These are phyloP conservation scores for Chlorella ohadii DNA, from an alignment of 139 green algal genomes.

Conservation along the genomic window DNA sequence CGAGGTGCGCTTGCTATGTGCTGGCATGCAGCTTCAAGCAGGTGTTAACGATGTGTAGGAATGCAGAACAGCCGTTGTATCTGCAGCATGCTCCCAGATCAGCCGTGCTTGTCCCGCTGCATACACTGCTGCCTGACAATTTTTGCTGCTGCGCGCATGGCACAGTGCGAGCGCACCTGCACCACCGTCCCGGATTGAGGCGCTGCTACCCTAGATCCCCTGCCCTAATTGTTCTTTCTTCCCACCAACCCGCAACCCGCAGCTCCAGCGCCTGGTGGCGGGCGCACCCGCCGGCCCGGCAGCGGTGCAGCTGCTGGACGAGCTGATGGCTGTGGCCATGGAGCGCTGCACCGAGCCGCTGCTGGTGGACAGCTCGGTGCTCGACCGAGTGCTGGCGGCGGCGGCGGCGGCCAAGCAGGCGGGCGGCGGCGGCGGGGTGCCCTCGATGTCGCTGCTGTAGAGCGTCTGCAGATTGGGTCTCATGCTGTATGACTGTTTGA, in stretches of 20 bases:
- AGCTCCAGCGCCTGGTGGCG: constrained; percentile 58
- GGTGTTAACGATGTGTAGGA: too few species aligned
- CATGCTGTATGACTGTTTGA: too few species aligned
- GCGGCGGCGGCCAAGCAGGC: neutral
- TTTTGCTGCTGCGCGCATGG: too few species aligned
- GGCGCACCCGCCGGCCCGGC: constrained; percentile 43
- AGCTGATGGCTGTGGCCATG: constrained; percentile 77
- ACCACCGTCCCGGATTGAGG: too few species aligned
- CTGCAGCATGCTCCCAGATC: too few species aligned
- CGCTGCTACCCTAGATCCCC: too few species aligned
- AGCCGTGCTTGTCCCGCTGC: too few species aligned
- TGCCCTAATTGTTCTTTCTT: too few species aligned
- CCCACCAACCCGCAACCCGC: neutral
- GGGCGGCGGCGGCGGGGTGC: neutral
- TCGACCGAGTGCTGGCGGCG: constrained; percentile 73
- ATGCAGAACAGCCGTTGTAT: too few species aligned
- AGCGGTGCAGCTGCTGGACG: constrained; percentile 71
- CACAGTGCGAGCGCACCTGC: too few species aligned
- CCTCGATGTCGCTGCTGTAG: constrained; percentile 11
- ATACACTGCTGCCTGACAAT: too few species aligned
- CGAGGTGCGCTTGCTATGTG: neutral
- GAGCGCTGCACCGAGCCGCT: constrained; percentile 76
- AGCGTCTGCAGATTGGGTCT: neutral
- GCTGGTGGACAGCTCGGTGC: constrained; percentile 73
- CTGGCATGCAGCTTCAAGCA: neutral